Evolutionary conservation across 495 filamentous ascomycete species (phyloP).

Genomic region (Penicillium longicatenatum): DNA sequence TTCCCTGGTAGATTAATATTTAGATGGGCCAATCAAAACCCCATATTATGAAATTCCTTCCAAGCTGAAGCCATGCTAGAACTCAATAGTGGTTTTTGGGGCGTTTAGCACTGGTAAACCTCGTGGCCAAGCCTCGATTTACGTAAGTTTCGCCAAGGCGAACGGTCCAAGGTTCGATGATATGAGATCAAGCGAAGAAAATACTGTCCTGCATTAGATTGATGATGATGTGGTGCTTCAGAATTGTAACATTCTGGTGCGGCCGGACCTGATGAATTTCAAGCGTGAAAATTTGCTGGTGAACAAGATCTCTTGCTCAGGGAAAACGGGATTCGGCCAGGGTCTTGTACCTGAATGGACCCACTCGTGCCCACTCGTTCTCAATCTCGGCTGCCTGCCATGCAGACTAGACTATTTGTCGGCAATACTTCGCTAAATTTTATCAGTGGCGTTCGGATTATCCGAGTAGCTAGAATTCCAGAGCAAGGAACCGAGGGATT

Average conservation of each 20-base stretch:
- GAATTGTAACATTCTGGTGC: too few relatives aligned
- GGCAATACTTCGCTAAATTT: too few relatives aligned
- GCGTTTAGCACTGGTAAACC: not conserved
- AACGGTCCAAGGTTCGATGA: not conserved
- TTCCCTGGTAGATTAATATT: not conserved
- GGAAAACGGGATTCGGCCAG: not conserved
- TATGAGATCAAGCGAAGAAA: too few relatives aligned
- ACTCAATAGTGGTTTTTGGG: not conserved
- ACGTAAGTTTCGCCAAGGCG: not conserved
- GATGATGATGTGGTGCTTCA: too few relatives aligned
- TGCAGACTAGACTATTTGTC: too few relatives aligned
- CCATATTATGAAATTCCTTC: not conserved
- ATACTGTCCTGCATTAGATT: too few relatives aligned
- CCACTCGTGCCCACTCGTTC: not conserved
- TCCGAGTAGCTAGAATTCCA: too few relatives aligned
- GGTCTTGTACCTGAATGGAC: not conserved
- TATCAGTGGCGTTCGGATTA: too few relatives aligned
- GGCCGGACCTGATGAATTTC: too few relatives aligned
- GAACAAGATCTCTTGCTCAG: too few relatives aligned
- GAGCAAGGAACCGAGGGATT: too few relatives aligned
- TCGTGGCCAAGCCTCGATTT: not conserved
- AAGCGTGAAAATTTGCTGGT: too few relatives aligned
- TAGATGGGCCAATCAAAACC: not conserved
- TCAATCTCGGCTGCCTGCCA: not conserved
- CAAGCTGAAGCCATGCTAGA: not conserved